Conservation (phyloP, 768 basidiomycete species). For the Naganishia kalamii region DNA sequence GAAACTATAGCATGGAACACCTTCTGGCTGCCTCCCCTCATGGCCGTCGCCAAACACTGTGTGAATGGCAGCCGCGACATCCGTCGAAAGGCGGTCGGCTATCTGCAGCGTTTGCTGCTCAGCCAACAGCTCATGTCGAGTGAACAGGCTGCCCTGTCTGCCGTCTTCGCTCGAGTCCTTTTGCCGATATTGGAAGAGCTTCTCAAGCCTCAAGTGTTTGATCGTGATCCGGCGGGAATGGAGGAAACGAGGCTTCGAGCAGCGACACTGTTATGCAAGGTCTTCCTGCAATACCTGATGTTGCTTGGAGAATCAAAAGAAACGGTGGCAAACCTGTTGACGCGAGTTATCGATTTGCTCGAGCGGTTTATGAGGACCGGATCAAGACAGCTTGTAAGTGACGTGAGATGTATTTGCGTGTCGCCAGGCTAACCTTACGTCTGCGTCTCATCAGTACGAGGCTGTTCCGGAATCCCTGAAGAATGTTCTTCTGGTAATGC, state of each 20-base stretch:
- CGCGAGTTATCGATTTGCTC: constrained; percentile 77
- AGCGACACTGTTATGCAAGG: constrained; percentile 84
- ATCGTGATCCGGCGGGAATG: constrained; percentile 77
- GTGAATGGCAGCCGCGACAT: constrained; percentile 76
- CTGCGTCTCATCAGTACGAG: constrained; percentile 60
- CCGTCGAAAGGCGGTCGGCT: constrained; percentile 68
- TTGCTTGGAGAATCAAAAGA: constrained; percentile 57
- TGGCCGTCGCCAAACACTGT: constrained; percentile 70
- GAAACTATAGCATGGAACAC: constrained; percentile 63
- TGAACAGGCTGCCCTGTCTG: constrained; percentile 60
- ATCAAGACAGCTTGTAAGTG: constrained; percentile 70
- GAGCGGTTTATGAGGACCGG: constrained; percentile 84
- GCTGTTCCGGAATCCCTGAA: constrained; percentile 94
- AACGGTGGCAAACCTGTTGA: constrained; percentile 69
- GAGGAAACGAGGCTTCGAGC: constrained; percentile 82
- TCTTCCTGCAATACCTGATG: constrained; percentile 87
- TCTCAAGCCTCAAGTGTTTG: constrained; percentile 70
- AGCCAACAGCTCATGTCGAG: constrained; percentile 63
- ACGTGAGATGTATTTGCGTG: not conserved
- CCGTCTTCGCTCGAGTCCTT: constrained; percentile 79
- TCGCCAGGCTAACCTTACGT: too few species aligned
- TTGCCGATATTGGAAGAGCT: constrained; percentile 90
- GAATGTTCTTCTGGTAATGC: constrained; percentile 93
- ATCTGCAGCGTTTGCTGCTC: constrained; percentile 76
- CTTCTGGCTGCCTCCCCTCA: constrained; percentile 66